Base-by-base conservation (phyloP, 1,284 basidiomycete species). In the Trichosporon sp. region DNA sequence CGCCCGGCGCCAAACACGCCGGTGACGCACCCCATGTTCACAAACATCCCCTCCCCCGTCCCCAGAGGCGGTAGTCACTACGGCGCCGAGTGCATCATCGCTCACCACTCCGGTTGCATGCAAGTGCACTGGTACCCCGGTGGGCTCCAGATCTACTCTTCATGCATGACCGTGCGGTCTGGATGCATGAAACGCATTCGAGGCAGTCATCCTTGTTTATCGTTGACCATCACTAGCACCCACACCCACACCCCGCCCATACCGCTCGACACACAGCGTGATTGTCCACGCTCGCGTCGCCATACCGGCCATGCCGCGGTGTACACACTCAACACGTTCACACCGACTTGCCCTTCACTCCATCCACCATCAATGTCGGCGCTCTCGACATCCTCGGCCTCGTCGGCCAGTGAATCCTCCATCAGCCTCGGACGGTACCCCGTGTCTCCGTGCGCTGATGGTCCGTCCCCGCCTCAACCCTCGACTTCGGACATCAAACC, bases 291-390 rank as follows among this genome's bases (percentile, higher is more conserved):
- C 43, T 40, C 38, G 38, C 12, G 38, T 40, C 38, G 35, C 35
- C 35, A 37, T 37, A 37, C 38, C 38, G 38, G 38, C 2, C 43
- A 5, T n/a, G 43, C 43, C 43, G 43, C 16, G 16, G 43, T n/a
- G 16, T 12, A 46, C 43, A 46, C 43, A 40, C 35, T 37, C 35
- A 12, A 40, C 38, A 40, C 38, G 38, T 40, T 40, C 38, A 40
- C 38, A 40, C 43, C 16, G 16, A n/a, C 16, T 46, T 46, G 4
- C 43, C 5, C 43, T 46, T 46, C 43, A n/a, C 43, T n/a, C 43
- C 43, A 46, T 46, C 43, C 43, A 46, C 43, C 43, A 46, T 46
- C 43, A 46, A 46, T 46, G 43, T 46, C 43, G 43, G 43, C 43
- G 43, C 43, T 46, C 1, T 46, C 43, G 43, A 16, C n/a, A n/a